These are phyloP conservation scores for Vitis hybrid DNA, from an alignment of 177 flowering plant species.

Conservation along the genomic window DNA sequence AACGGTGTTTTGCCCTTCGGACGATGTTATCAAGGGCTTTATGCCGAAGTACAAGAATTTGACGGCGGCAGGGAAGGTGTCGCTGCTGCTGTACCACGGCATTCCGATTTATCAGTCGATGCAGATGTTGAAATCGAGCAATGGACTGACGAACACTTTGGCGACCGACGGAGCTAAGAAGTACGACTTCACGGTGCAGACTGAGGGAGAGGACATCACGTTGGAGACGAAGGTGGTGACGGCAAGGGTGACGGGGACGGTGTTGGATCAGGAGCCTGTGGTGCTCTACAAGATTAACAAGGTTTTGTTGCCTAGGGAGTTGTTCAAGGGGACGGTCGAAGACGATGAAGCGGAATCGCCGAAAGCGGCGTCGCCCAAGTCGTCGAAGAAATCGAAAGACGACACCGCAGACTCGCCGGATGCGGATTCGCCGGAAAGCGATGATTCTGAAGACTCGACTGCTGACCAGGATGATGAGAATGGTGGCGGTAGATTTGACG, in stretches of 20 bases:
- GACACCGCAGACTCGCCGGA: background rate
- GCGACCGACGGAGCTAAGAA: constrained; percentile 54
- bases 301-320: constrained; percentile 50
- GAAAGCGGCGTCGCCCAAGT: background rate
- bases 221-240: constrained; percentile 55
- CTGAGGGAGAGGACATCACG: constrained; percentile 54
- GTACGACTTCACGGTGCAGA: constrained; percentile 51
- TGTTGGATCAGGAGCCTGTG: constrained; percentile 56
- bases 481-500: constrained; percentile 11
- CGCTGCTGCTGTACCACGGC: constrained; percentile 51
- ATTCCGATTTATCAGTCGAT: constrained; percentile 50
- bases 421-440: constrained; percentile 10
- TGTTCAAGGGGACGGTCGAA: constrained; percentile 27
- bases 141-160: constrained; percentile 56
- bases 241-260: constrained; percentile 42
- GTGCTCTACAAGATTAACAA: constrained; percentile 47
- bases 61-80: constrained; percentile 37
- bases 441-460: constrained; percentile 20
- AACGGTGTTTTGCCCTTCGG: constrained; percentile 60
- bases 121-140: constrained; percentile 51
- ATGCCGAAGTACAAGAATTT: constrained; percentile 54
- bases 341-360: constrained; percentile 17
- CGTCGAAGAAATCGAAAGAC: constrained; percentile 1
- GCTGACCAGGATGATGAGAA: constrained; percentile 19
- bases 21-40: constrained; percentile 35